Percentiles rank a stretch among this genome's conserved stretches.
phyloP scores from a whole-genome alignment of 306 rosid genomes.

The Vigna trinervia region DNA sequence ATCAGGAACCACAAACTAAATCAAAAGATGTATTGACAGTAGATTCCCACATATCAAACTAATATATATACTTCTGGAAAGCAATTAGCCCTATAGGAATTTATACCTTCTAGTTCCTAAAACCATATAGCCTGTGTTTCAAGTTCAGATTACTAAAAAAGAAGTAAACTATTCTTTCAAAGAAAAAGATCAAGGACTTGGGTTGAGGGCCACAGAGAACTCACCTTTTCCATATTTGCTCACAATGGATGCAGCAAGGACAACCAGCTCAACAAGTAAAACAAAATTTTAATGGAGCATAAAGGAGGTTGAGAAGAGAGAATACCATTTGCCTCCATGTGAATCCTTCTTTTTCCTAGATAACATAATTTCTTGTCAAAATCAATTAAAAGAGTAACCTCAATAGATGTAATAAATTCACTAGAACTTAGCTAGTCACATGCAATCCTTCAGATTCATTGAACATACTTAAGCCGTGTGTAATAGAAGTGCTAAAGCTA shows the following conservation, averaged over 20 bases:
- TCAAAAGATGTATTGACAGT: neutral
- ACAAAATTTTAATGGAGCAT: conserved; percentile 24
- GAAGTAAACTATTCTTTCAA: neutral
- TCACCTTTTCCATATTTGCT: conserved; percentile 96
- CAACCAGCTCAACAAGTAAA: conserved; percentile 65
- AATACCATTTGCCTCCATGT: conserved; percentile 5
- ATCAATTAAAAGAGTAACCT: no score
- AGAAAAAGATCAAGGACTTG: neutral
- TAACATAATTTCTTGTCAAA: no score
- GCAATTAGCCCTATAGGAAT: no score
- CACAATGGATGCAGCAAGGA: conserved; percentile 84
- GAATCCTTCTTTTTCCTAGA: conserved; percentile 1
- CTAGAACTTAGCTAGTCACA: conserved; percentile 28
- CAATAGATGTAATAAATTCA: no score
- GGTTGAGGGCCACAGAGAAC: conserved; percentile 29
- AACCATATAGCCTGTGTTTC: neutral
- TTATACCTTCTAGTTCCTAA: neutral
- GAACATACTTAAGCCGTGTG: conserved; percentile 24
- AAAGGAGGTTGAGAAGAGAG: neutral
- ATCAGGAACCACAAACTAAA: conserved; percentile 23
- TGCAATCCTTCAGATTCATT: conserved; percentile 44
- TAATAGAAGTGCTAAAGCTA: conserved; percentile 28
- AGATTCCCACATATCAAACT: conserved; percentile 26
- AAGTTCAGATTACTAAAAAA: conserved; percentile 11
- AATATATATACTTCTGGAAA: neutral